phyloP scores from a whole-genome alignment of 768 basidiomycete species.

The Psilocybe tampanensis region DNA sequence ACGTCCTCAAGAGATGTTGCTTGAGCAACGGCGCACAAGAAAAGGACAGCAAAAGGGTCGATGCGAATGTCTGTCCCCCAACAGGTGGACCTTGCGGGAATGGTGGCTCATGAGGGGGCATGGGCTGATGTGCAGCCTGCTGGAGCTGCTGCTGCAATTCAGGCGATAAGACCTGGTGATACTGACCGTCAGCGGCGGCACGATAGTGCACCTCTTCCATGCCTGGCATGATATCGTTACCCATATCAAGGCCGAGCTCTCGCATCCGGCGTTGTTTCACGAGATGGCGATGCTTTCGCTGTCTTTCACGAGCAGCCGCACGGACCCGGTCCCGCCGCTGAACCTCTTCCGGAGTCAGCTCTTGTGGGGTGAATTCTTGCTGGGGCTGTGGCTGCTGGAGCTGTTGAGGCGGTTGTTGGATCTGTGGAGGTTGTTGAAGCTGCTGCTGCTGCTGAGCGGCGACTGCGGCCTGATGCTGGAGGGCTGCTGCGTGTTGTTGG shows the following conservation, averaged over 20 bases:
- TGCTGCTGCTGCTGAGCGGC: slow-evolving; percentile 24
- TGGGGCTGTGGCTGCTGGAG: slow-evolving; percentile 19
- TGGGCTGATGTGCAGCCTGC: slow-evolving; percentile 36
- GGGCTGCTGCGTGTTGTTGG: slow-evolving; percentile 27
- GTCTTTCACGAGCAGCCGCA: slow-evolving; percentile 77
- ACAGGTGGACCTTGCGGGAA: slow-evolving; percentile 59
- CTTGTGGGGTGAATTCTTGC: slow-evolving; percentile 20
- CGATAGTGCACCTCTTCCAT: slow-evolving; percentile 73
- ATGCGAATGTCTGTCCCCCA: slow-evolving; percentile 80
- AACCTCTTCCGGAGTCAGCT: slow-evolving; percentile 63
- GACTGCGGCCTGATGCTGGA: slow-evolving; percentile 10
- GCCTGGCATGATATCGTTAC: slow-evolving; percentile 65
- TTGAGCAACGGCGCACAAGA: slow-evolving; percentile 76
- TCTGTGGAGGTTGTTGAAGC: slow-evolving; percentile 23
- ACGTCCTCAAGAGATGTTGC: slow-evolving; percentile 69
- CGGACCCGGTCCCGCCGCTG: slow-evolving; percentile 72
- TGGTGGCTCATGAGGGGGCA: slow-evolving; percentile 52
- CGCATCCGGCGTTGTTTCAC: slow-evolving; percentile 83
- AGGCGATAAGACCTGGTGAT: slow-evolving; percentile 45
- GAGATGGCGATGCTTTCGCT: slow-evolving; percentile 78
- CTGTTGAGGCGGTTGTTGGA: slow-evolving; percentile 22
- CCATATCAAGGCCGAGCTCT: slow-evolving; percentile 82
- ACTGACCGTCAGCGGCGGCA: slow-evolving; percentile 49
- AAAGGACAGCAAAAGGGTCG: slow-evolving; percentile 74
- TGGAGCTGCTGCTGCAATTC: slow-evolving; percentile 38